Evolutionary conservation across 352 stramenopile species (phyloP).

Genomic region (Nannochloropsis limnetica): DNA sequence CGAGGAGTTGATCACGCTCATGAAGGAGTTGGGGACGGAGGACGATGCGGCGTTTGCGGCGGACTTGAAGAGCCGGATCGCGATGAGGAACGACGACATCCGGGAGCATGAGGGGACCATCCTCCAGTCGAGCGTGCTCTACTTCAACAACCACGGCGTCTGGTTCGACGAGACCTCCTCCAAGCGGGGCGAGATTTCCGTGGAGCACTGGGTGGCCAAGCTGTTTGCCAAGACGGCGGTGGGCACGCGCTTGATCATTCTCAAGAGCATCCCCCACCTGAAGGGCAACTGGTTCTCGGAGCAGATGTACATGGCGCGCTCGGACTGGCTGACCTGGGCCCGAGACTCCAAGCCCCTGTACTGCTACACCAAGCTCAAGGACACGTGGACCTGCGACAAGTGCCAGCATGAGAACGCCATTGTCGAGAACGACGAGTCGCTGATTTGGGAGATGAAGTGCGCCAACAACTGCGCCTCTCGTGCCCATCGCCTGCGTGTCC

Average conservation of each 20-base stretch:
- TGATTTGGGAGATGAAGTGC: conserved; percentile 31
- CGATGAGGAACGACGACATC: conserved; percentile 27
- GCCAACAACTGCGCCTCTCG: conserved; percentile 24
- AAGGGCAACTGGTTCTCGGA: conserved; percentile 32
- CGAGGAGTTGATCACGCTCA: conserved; percentile 25
- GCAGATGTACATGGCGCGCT: conserved; percentile 34
- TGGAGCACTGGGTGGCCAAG: conserved; percentile 18
- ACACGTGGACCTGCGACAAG: conserved; percentile 28
- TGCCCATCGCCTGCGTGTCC: conserved; percentile 6
- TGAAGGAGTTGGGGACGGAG: background rate
- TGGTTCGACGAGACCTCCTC: background rate
- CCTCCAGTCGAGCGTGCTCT: conserved; percentile 19
- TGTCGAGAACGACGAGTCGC: background rate
- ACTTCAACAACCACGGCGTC: conserved; percentile 33
- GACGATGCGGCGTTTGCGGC: background rate
- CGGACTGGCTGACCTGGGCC: conserved; percentile 12
- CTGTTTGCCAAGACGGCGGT: conserved; percentile 5
- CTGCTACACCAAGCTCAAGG: conserved; percentile 34
- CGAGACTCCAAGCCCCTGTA: conserved; percentile 7
- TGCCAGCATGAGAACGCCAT: conserved; percentile 33
- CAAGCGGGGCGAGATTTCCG: conserved; percentile 1
- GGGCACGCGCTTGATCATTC: background rate
- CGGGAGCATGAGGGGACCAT: conserved; percentile 10
- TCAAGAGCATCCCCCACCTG: conserved; percentile 31
- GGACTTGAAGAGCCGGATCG: conserved; percentile 31